Evolutionary conservation across 306 rosid genomes (phyloP), one percentile per base, ranked within the genome.

Genomic region (Cucumis cinereus): DNA sequence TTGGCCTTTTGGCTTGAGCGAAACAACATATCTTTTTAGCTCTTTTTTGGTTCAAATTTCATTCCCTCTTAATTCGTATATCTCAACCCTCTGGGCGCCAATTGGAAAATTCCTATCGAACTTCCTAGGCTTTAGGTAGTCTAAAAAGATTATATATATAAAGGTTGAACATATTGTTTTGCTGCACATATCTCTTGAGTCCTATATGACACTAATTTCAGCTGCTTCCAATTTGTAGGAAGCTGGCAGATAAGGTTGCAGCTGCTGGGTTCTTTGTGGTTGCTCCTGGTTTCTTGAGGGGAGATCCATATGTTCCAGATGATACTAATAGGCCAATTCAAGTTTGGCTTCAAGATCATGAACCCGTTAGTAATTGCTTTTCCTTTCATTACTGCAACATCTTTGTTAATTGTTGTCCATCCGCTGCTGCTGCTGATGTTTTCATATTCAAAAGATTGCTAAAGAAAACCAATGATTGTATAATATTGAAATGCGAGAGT

Each of bases 161-260:
- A 38, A 38, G 41, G 0, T 38, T 38, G 41, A 38, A 38, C 1
- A 38, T 38, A 38, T 9, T 7, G 41, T 38, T 38, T 38, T 38
- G 9, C 41, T 38, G 41, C 41, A 38, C 41, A 38, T 38, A 14
- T 58, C 30, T 16, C 14, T 38, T 15, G 74, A n/a, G 62, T 11
- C 35, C 35, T 17, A n/a, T 19, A 64, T 26, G 36, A 41, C 74
- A 76, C 70, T 79, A 77, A 77, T 41, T 49, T 63, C 53, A 23
- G 13, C 17, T 74, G 67, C 60, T 74, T 80, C 74, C 26, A 68
- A 23, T 77, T 6, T 78, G 67, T 72, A 90, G 98, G 91, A 89
- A 89, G 79, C 84, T 92, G 43, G 98, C 96, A 10, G 92, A 90
- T 83, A 87, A 90, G 80, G 73, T 85, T 80, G 91, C 91, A 47